phyloP scores from a whole-genome alignment of 1,284 basidiomycete species.

The Pseudozyma pruni region DNA sequence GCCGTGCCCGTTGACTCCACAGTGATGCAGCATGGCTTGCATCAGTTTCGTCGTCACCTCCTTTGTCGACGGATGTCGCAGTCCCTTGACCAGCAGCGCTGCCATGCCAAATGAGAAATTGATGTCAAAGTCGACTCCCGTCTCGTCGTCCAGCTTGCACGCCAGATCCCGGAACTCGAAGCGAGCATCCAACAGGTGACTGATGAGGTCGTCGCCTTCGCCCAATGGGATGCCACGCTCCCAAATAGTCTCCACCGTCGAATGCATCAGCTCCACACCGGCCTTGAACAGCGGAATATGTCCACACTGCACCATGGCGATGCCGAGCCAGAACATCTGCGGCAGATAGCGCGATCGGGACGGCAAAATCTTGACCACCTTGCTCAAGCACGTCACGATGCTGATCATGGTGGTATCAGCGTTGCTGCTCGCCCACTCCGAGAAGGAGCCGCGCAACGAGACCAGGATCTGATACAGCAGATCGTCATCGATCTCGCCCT shows the following conservation, averaged over 20 bases:
- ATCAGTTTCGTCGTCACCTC: slow-evolving; percentile 56
- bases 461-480: slow-evolving; percentile 88
- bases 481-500: slow-evolving; percentile 80
- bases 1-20: slow-evolving; percentile 47
- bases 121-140: slow-evolving; percentile 64
- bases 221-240: slow-evolving; percentile 48
- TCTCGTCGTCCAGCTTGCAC: slow-evolving; percentile 60
- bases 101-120: slow-evolving; percentile 63
- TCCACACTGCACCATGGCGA: slow-evolving; percentile 61
- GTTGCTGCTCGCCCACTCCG: slow-evolving; percentile 58
- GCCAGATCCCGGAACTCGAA: slow-evolving; percentile 61
- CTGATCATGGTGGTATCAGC: slow-evolving; percentile 64
- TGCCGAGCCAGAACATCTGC: slow-evolving; percentile 65
- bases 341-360: slow-evolving; percentile 58
- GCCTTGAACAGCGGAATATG: slow-evolving; percentile 62
- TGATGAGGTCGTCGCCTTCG: slow-evolving; percentile 48
- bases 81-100: slow-evolving; percentile 60
- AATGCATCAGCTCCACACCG: slow-evolving; percentile 57
- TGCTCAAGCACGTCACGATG: slow-evolving; percentile 63
- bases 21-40: slow-evolving; percentile 52
- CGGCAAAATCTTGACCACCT: slow-evolving; percentile 63
- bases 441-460: slow-evolving; percentile 71
- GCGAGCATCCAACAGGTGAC: slow-evolving; percentile 56
- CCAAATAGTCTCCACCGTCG: slow-evolving; percentile 54
- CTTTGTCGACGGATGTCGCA: slow-evolving; percentile 59